These are phyloP conservation scores for Serendipita sp. DNA, from an alignment of 768 basidiomycete genomes.

Conservation along the genomic window DNA sequence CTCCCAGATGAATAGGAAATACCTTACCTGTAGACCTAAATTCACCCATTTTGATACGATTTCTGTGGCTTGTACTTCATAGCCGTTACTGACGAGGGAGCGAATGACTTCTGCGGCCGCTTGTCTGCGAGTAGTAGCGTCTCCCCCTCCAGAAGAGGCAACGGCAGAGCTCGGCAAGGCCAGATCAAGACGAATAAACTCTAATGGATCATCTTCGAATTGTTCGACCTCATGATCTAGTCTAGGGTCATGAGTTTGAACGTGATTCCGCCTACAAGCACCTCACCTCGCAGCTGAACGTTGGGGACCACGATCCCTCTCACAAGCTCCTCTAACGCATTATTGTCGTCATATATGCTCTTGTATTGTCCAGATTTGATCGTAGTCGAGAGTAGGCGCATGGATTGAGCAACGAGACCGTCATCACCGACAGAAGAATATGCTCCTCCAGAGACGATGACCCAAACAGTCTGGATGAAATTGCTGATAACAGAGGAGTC, in stretches of 20 bases:
- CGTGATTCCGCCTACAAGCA: not conserved
- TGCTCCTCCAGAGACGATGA: constrained; percentile 46
- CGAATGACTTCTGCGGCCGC: constrained; percentile 93
- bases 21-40: constrained; percentile 37
- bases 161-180: constrained; percentile 38
- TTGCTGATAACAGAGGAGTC: constrained; percentile 45
- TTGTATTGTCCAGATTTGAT: constrained; percentile 80
- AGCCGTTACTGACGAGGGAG: constrained; percentile 52
- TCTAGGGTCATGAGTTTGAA: not conserved
- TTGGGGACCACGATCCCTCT: constrained; percentile 92
- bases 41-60: constrained; percentile 77
- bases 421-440: constrained; percentile 5
- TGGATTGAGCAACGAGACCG: constrained; percentile 76
- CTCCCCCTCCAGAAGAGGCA: constrained; percentile 24
- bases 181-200: constrained; percentile 81
- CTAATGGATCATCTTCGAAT: constrained; percentile 94
- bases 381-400: constrained; percentile 81
- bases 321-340: constrained; percentile 30
- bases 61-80: constrained; percentile 68
- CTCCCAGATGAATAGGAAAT: not conserved
- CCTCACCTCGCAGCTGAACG: constrained; percentile 52
- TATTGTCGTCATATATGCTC: constrained; percentile 17
- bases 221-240: constrained; percentile 78
- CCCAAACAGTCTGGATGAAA: constrained; percentile 85
- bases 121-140: constrained; percentile 73